Evolutionary conservation across 2,329 filamentous ascomycete species (phyloP).

Genomic region (Cladosporium sp.): DNA sequence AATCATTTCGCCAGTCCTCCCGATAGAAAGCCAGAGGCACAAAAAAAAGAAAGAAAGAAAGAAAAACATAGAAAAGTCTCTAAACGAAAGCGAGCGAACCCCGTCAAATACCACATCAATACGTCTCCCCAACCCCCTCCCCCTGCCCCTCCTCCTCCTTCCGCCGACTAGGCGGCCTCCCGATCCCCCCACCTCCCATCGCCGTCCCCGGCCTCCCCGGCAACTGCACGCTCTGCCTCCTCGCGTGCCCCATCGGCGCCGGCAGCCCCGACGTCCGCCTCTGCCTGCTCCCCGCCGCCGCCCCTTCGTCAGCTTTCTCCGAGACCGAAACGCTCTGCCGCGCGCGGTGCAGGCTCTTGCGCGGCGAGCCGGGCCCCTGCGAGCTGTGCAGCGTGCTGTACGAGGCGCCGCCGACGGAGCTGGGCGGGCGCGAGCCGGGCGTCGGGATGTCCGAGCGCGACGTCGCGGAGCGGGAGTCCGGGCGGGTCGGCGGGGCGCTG

Average conservation of each 20-base stretch:
- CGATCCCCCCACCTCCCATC: slow-evolving; percentile 28
- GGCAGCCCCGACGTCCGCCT: slow-evolving; percentile 43
- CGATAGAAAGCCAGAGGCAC: neutral
- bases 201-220: slow-evolving; percentile 14
- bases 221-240: slow-evolving; percentile 17
- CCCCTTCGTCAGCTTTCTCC: slow-evolving; percentile 30
- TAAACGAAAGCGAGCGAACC: neutral
- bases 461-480: slow-evolving; percentile 57
- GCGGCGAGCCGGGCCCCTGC: slow-evolving; percentile 12
- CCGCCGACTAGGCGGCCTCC: slow-evolving; percentile 41
- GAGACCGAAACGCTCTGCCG: slow-evolving; percentile 30
- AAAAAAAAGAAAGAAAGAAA: neutral
- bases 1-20: no score
- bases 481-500: slow-evolving; percentile 35
- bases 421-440: slow-evolving; percentile 8
- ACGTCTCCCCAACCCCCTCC: slow-evolving; percentile 32
- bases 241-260: slow-evolving; percentile 35
- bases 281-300: neutral
- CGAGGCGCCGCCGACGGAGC: slow-evolving; percentile 43
- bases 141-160: slow-evolving; percentile 28
- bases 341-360: slow-evolving; percentile 18
- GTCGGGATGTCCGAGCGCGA: slow-evolving; percentile 57
- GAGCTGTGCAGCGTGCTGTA: slow-evolving; percentile 22
- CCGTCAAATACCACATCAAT: slow-evolving; percentile 14
- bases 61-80: neutral